Base-by-base conservation (phyloP, 768 basidiomycete species). In the Russula abietina region DNA sequence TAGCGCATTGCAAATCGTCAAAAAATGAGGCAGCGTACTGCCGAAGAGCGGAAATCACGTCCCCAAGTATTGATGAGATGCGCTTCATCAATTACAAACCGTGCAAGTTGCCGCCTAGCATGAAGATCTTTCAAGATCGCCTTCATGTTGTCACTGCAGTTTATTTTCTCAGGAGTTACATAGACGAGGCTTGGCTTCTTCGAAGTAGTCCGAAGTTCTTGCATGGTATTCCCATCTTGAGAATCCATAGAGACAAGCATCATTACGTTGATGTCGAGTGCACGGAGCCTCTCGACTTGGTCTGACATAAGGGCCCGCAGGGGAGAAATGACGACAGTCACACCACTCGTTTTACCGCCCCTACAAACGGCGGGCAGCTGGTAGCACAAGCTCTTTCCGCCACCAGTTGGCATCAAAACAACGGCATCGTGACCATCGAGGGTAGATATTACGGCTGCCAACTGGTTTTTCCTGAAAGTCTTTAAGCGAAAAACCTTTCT, bases 1-100 rank as follows among this genome's bases (percentile, higher is more conserved):
- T 45, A 64, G 51, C 36, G 1, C 8, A 30, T 16, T 14, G 32
- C 19, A 30, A 33, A 43, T 48, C n/a, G 33, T 28, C 19, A 55
- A 30, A 43, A n/a, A 33, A 24, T n/a, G 48, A 48, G n/a, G 49
- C 2, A 10, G 50, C 67, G 32, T 60, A 67, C 67, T 24, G 59
- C 60, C 4, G 36, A 26, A n/a, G 83, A 83, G 55, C 96, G 84
- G 70, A 97, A 95, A 71, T 94, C 88, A 70, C 94, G 86, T 7
- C 96, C 97, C 97, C 97, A 98, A 24, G 86, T 86, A 16, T 86
- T 87, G 48, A 98, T 90, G 72, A 93, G 93, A 72, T 99, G 97
- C 2, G 94, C 96, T 72, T 99, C 97, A 71, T 99, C 97, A 55
- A 98, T 82, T 1, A 97, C 94, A 71, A 99, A 96, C 36, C 96